phyloP scores from a whole-genome alignment of 306 rosid genomes.

The Pachyrhizus erosus region DNA sequence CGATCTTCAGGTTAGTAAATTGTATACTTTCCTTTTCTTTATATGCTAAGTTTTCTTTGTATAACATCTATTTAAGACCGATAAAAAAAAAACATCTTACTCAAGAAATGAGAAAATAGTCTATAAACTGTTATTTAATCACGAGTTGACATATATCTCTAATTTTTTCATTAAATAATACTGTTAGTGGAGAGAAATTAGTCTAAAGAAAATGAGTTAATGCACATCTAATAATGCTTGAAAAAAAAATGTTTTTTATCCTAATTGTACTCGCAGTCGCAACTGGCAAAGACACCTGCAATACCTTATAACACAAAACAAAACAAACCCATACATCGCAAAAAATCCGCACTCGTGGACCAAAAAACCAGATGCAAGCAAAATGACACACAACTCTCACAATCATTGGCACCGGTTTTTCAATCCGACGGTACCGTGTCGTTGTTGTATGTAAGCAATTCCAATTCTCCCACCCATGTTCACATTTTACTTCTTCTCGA shows the following conservation, averaged over 20 bases:
- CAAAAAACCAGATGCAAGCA: neutral
- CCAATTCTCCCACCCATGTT: slow-evolving; percentile 6
- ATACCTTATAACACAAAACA: neutral
- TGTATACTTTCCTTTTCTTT: too few relatives aligned
- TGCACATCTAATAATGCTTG: neutral
- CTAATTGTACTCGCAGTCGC: neutral
- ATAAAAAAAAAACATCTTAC: too few relatives aligned
- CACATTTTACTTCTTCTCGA: slow-evolving; percentile 4
- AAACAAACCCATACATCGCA: neutral
- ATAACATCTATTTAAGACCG: too few relatives aligned
- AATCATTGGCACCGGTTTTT: slow-evolving; percentile 31
- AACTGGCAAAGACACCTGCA: neutral
- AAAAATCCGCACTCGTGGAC: neutral
- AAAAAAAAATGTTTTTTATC: neutral
- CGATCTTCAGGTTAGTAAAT: too few relatives aligned
- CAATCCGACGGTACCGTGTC: slow-evolving; percentile 16
- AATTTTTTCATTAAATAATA: neutral
- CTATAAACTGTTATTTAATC: too few relatives aligned
- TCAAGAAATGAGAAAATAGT: too few relatives aligned
- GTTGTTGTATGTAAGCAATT: slow-evolving; percentile 23
- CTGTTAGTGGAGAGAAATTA: neutral
- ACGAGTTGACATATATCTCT: too few relatives aligned
- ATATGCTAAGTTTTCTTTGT: too few relatives aligned
- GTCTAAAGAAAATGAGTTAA: neutral
- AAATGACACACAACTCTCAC: slow-evolving; percentile 21